Conservation (phyloP, 1,284 basidiomycete genomes). For the Ganoderma resinaceum region DNA sequence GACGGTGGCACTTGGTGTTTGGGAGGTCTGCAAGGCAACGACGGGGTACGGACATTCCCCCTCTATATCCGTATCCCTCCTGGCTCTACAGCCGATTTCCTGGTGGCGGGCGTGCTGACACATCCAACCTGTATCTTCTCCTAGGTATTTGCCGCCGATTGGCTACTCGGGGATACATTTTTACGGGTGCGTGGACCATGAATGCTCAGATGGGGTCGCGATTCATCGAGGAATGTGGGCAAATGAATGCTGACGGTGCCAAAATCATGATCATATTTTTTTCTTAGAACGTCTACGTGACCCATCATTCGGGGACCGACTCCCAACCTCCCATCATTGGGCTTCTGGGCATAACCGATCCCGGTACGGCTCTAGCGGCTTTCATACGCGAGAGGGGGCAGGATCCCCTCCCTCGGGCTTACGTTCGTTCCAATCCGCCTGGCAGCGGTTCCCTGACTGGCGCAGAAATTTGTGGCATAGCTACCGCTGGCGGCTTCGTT, state of each 20-base stretch:
- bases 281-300: slow-evolving; percentile 60
- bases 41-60: slow-evolving; percentile 45
- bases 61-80: not conserved
- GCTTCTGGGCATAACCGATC: slow-evolving; percentile 54
- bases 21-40: slow-evolving; percentile 64
- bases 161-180: slow-evolving; percentile 66
- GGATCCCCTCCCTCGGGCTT: slow-evolving; percentile 45
- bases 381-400: slow-evolving; percentile 53
- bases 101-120: slow-evolving; percentile 13
- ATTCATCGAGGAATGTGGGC: not conserved
- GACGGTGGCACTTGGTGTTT: slow-evolving; percentile 56
- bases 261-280: slow-evolving; percentile 16
- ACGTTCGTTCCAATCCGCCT: slow-evolving; percentile 28
- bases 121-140: slow-evolving; percentile 1
- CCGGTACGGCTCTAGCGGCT: slow-evolving; percentile 43
- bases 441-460: slow-evolving; percentile 29
- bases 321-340: slow-evolving; percentile 54
- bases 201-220: slow-evolving; percentile 2
- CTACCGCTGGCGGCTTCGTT: slow-evolving; percentile 37
- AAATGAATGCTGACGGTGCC: slow-evolving; percentile 4
- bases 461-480: slow-evolving; percentile 38
- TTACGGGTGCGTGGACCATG: slow-evolving; percentile 50
- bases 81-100: not conserved
- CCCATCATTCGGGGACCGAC: slow-evolving; percentile 53
- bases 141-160: slow-evolving; percentile 66